These are phyloP conservation scores for Colletotrichum sp. DNA, from an alignment of 2,329 filamentous ascomycete species.

Conservation along the genomic window DNA sequence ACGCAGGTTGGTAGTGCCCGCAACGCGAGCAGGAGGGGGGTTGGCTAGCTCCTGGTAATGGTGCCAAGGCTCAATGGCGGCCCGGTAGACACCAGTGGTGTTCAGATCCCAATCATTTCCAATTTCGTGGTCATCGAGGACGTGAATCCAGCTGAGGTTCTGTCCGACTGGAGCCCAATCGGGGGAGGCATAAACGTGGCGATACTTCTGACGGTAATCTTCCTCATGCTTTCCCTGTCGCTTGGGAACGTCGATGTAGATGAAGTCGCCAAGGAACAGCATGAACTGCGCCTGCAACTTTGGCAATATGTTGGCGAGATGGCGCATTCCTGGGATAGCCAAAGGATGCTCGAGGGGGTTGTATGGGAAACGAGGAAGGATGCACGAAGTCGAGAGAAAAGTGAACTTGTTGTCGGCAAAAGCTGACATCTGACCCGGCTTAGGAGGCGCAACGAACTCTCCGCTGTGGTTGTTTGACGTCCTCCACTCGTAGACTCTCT, in stretches of 20 bases:
- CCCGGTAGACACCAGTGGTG: constrained; percentile 77
- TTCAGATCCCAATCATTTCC: constrained; percentile 90
- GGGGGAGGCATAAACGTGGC: constrained; percentile 93
- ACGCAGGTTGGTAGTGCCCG: constrained; percentile 41
- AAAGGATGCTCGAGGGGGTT: constrained; percentile 82
- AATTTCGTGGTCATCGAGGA: constrained; percentile 96
- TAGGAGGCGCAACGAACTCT: constrained; percentile 78
- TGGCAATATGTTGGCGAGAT: constrained; percentile 76
- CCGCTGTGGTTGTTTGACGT: constrained; percentile 88
- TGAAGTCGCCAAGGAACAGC: constrained; percentile 86
- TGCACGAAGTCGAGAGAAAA: constrained; percentile 91
- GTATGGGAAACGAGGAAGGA: constrained; percentile 91
- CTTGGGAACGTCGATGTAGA: constrained; percentile 87
- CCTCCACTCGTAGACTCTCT: constrained; percentile 80
- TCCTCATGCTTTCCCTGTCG: constrained; percentile 74
- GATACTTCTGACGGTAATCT: constrained; percentile 89
- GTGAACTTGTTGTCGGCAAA: constrained; percentile 75
- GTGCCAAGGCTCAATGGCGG: constrained; percentile 82
- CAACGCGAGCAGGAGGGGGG: constrained; percentile 69
- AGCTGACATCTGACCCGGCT: constrained; percentile 64
- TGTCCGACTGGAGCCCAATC: constrained; percentile 81
- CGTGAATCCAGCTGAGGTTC: constrained; percentile 95
- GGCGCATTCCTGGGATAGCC: constrained; percentile 77
- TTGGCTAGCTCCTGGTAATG: constrained; percentile 88
- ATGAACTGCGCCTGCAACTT: constrained; percentile 77